Evolutionary conservation across 345 rosid genomes (phyloP).

Genomic region (Ailanthus altissimus): DNA sequence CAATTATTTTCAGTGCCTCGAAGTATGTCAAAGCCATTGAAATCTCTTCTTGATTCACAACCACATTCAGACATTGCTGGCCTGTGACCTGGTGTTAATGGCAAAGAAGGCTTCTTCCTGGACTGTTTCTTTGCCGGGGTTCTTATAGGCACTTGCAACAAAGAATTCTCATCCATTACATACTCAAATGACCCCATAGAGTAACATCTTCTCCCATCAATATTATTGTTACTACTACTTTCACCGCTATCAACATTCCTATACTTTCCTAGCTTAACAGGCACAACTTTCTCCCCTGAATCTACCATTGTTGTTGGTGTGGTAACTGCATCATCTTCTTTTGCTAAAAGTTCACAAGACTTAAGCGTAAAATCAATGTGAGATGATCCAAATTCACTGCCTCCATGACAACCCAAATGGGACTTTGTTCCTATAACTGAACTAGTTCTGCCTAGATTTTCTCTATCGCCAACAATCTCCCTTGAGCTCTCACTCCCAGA

Average conservation of each 20-base stretch:
- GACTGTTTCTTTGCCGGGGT: conserved; percentile 59
- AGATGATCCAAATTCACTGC: conserved; percentile 47
- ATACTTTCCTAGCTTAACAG: conserved; percentile 87
- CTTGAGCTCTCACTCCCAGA: conserved; percentile 87
- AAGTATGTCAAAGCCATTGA: conserved; percentile 39
- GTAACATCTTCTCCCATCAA: conserved; percentile 77
- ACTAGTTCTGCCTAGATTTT: conserved; percentile 38
- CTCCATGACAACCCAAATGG: conserved; percentile 40
- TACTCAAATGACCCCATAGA: conserved; percentile 99
- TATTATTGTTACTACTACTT: conserved; percentile 44
- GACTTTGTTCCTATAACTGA: conserved; percentile 47
- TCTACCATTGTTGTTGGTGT: conserved; percentile 27
- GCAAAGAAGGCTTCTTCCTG: conserved; percentile 51
- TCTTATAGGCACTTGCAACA: conserved; percentile 74
- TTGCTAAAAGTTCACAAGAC: conserved; percentile 39
- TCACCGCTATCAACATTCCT: conserved; percentile 69
- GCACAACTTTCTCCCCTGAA: conserved; percentile 66
- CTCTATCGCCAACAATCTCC: conserved; percentile 60
- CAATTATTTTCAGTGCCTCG: conserved; percentile 26
- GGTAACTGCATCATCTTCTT: conserved; percentile 32
- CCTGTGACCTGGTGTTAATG: conserved; percentile 64
- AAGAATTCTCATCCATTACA: conserved; percentile 74
- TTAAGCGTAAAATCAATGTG: conserved; percentile 36
- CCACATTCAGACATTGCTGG: conserved; percentile 67
- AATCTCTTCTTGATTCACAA: conserved; percentile 64